A percentile compares a stretch with the other conserved stretches of the same genome.
Evolutionary conservation across 768 basidiomycete genomes (phyloP).

Genomic region (Pleurotus salmoneostramineus): DNA sequence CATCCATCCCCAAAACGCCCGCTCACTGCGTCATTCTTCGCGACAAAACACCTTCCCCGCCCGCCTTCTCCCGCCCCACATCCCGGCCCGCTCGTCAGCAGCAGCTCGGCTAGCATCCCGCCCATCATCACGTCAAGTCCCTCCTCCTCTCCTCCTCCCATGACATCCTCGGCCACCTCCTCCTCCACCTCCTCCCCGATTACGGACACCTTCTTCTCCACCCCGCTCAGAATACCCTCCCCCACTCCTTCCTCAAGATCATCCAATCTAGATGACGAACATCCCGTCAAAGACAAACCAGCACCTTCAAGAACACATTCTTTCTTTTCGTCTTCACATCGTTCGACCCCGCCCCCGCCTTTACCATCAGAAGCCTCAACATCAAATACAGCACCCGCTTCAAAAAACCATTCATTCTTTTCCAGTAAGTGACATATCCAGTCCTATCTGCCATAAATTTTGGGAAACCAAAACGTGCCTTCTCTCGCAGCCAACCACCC

Average conservation of each 20-base stretch:
- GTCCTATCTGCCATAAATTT: no score
- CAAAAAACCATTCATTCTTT: background rate
- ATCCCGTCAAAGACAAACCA: background rate
- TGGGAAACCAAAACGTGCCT: no score
- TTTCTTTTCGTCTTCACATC: background rate
- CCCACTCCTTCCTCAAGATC: background rate
- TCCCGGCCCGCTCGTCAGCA: no score
- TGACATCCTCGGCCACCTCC: background rate
- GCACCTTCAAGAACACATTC: background rate
- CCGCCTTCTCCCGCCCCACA: no score
- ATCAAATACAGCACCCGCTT: background rate
- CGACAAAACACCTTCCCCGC: slow-evolving; percentile 11
- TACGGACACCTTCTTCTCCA: background rate
- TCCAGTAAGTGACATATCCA: no score
- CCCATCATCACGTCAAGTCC: no score
- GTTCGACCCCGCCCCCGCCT: background rate
- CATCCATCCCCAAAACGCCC: slow-evolving; percentile 16
- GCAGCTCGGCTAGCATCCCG: no score
- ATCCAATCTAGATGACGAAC: background rate
- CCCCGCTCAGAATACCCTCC: background rate
- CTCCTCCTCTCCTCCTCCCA: background rate
- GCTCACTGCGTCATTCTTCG: slow-evolving; percentile 25
- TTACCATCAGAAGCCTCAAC: background rate
- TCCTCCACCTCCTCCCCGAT: background rate
- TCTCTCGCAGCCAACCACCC: background rate